Percentiles rank a stretch among this genome's conserved stretches.
Evolutionary conservation across 148 eudicot species (phyloP).

Genomic region (Suaeda aralocaspica): DNA sequence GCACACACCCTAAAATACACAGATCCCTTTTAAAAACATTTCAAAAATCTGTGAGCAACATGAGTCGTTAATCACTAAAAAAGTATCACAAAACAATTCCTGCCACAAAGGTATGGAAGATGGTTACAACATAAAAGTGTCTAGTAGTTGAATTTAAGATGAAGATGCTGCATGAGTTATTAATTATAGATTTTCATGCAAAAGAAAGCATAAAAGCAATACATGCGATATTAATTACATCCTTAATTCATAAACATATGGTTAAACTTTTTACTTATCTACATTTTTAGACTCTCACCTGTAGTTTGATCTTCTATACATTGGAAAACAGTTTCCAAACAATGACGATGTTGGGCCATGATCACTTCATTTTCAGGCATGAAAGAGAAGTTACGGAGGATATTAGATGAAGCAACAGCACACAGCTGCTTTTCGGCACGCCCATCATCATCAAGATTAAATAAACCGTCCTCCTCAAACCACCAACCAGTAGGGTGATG

Average conservation of each 20-base stretch:
- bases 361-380: slow-evolving; percentile 90
- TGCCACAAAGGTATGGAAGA: no score
- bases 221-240: background rate
- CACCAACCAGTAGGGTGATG: slow-evolving; percentile 68
- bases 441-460: slow-evolving; percentile 92
- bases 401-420: slow-evolving; percentile 96
- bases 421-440: slow-evolving; percentile 88
- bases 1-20: background rate
- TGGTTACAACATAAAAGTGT: no score
- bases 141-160: background rate
- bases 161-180: background rate
- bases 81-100: background rate
- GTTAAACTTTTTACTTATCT: background rate
- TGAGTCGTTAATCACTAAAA: background rate
- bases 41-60: background rate
- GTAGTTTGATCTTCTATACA: slow-evolving; percentile 75
- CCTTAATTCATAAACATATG: background rate
- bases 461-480: slow-evolving; percentile 93
- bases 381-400: slow-evolving; percentile 87
- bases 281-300: slow-evolving; percentile 35
- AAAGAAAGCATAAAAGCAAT: background rate
- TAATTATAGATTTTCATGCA: background rate
- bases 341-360: slow-evolving; percentile 92
- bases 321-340: slow-evolving; percentile 82
- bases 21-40: background rate